Percentiles rank a stretch among this genome's conserved stretches.
phyloP scores from a whole-genome alignment of 148 eudicot genomes.

The Mesembryanthemum crystallinum region DNA sequence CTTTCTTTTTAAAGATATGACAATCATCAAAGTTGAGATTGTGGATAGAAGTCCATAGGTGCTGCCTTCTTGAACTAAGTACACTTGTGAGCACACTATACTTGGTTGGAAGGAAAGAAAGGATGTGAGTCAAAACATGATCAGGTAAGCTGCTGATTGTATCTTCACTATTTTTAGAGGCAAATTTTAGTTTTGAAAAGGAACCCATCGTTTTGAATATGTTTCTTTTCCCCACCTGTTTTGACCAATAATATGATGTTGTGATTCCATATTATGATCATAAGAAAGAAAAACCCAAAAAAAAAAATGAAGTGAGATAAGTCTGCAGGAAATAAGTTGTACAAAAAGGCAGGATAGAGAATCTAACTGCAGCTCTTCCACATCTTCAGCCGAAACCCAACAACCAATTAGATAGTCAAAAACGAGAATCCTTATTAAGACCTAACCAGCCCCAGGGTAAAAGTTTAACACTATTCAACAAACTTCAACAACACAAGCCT shows the following conservation, averaged over 20 bases:
- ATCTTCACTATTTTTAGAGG: conserved; percentile 11
- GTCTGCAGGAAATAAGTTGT: background rate
- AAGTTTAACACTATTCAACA: background rate
- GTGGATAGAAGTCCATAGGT: conserved; percentile 20
- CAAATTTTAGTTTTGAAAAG: background rate
- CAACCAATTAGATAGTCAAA: too few species aligned
- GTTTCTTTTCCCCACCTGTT: background rate
- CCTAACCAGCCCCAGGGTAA: background rate
- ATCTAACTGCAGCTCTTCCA: background rate
- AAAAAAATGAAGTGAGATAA: background rate
- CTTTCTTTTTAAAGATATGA: background rate
- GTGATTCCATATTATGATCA: background rate
- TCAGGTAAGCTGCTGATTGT: conserved; percentile 24
- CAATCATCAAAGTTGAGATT: conserved; percentile 2
- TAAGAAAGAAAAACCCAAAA: background rate
- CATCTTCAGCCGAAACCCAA: background rate
- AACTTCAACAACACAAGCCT: conserved; percentile 1
- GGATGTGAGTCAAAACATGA: conserved; percentile 12
- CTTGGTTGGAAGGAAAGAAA: too few species aligned
- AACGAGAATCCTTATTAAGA: too few species aligned
- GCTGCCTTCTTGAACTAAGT: conserved; percentile 20
- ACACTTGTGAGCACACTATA: conserved; percentile 17
- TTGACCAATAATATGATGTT: background rate
- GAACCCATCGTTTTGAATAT: background rate
- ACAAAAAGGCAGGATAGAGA: background rate